phyloP scores from a whole-genome alignment of 208 protist genomes.

The Strigomonas culicis region DNA sequence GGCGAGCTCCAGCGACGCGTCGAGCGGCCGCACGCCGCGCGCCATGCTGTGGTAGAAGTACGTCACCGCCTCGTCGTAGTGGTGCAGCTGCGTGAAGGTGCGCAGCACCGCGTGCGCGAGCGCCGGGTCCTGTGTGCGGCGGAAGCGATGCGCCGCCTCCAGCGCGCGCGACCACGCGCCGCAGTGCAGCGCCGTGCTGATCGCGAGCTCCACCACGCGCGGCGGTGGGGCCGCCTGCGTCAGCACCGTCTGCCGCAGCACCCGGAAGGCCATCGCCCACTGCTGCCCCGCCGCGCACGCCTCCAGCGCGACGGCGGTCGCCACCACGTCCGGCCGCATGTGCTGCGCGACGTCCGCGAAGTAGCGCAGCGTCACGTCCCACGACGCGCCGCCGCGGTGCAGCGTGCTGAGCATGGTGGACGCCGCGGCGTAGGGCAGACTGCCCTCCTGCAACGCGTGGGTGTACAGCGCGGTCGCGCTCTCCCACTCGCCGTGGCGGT shows the following conservation, averaged over 20 bases:
- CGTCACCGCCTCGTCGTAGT: constrained; percentile 64
- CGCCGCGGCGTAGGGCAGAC: constrained; percentile 45
- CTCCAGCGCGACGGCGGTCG: constrained; percentile 47
- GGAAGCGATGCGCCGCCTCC: constrained; percentile 37
- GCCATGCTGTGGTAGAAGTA: constrained; percentile 67
- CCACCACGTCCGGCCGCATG: constrained; percentile 50
- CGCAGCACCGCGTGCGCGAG: constrained; percentile 57
- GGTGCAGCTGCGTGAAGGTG: constrained; percentile 39
- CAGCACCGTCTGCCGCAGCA: constrained; percentile 60
- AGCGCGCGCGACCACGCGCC: constrained; percentile 53
- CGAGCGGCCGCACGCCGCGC: constrained; percentile 49
- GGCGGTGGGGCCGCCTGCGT: constrained; percentile 42
- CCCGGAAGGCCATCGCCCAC: constrained; percentile 62
- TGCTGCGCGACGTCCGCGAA: neutral
- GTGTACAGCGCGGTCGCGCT: constrained; percentile 45
- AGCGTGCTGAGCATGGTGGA: constrained; percentile 26
- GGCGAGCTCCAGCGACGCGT: constrained; percentile 60
- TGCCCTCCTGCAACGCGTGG: constrained; percentile 31
- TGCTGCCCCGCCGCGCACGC: constrained; percentile 51
- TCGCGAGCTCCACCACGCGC: constrained; percentile 37
- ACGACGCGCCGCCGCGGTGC: neutral
- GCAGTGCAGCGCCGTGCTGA: constrained; percentile 40
- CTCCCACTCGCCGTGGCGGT: constrained; percentile 51
- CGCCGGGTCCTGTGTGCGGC: constrained; percentile 39
- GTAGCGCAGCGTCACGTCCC: constrained; percentile 7